A percentile compares a stretch with the other conserved stretches of the same genome.
phyloP scores from a whole-genome alignment of 768 basidiomycete genomes.

The Hericium erinaceus region DNA sequence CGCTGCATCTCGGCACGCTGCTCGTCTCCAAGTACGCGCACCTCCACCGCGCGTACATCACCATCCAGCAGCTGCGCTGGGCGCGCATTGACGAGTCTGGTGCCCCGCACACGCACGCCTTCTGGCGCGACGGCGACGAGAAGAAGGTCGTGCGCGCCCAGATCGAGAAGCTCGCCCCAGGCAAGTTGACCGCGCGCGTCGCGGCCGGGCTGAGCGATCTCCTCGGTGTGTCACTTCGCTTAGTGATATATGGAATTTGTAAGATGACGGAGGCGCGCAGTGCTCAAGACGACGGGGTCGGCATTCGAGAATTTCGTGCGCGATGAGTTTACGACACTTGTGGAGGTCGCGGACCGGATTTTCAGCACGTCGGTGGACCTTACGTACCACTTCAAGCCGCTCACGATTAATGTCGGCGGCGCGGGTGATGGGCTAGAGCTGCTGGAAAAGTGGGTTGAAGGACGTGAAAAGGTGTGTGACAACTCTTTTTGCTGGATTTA shows the following conservation, averaged over 20 bases:
- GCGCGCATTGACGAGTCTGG: slow-evolving; percentile 48
- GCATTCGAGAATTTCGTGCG: slow-evolving; percentile 72
- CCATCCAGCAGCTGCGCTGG: slow-evolving; percentile 80
- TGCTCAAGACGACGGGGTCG: slow-evolving; percentile 85
- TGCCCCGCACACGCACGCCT: slow-evolving; percentile 65
- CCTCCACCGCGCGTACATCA: slow-evolving; percentile 58
- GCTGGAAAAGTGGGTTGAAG: slow-evolving; percentile 23
- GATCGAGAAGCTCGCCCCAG: slow-evolving; percentile 22
- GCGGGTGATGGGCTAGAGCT: slow-evolving; percentile 48
- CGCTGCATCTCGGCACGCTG: slow-evolving; percentile 77
- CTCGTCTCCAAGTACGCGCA: slow-evolving; percentile 76
- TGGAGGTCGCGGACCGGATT: slow-evolving; percentile 78
- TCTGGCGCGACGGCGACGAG: slow-evolving; percentile 85
- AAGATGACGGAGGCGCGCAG: slow-evolving; percentile 26
- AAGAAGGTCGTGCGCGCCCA: slow-evolving; percentile 59
- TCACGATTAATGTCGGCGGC: slow-evolving; percentile 36
- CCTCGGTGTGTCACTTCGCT: slow-evolving; percentile 43
- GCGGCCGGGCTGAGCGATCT: slow-evolving; percentile 64
- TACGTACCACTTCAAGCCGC: slow-evolving; percentile 49
- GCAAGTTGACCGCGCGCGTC: slow-evolving; percentile 10
- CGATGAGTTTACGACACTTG: slow-evolving; percentile 86
- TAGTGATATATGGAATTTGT: neutral
- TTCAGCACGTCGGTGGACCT: slow-evolving; percentile 85
- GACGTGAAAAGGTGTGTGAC: neutral
- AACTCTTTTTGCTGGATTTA: neutral